Evolutionary conservation across 2,329 filamentous ascomycete genomes (phyloP).

Genomic region (Pseudogymnoascus sp.): DNA sequence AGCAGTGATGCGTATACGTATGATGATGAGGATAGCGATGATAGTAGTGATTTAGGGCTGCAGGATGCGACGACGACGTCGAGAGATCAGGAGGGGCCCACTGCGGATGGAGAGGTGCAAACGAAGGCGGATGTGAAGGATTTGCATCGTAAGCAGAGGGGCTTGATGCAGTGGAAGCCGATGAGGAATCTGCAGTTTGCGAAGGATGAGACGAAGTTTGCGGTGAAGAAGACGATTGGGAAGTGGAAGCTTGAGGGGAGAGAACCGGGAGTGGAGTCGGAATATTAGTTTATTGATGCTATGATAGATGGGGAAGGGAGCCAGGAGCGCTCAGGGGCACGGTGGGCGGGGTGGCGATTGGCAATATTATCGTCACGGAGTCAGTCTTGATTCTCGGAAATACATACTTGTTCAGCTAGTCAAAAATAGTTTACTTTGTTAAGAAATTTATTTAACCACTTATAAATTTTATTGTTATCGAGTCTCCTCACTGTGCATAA

Average conservation of each 20-base stretch:
- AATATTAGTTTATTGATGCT: constrained; percentile 7
- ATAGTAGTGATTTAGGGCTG: constrained; percentile 46
- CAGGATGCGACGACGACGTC: constrained; percentile 39
- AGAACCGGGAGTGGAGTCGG: constrained; percentile 52
- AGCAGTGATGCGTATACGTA: constrained; percentile 1
- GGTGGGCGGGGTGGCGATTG: not conserved
- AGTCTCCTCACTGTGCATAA: not conserved
- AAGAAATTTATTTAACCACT: not conserved
- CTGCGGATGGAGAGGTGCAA: not conserved
- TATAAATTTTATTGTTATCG: not conserved
- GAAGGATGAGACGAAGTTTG: constrained; percentile 79
- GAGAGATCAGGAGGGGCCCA: not conserved
- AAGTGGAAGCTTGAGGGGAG: constrained; percentile 71
- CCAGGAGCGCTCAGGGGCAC: not conserved
- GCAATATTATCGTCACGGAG: not conserved
- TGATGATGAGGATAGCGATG: constrained; percentile 23
- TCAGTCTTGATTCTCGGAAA: not conserved
- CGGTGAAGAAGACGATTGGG: constrained; percentile 66
- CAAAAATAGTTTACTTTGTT: not conserved
- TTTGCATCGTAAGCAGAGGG: constrained; percentile 77
- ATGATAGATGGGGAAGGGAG: not conserved
- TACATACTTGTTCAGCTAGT: not conserved
- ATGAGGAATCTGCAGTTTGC: constrained; percentile 80
- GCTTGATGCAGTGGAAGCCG: constrained; percentile 92
- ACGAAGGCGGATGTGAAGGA: constrained; percentile 39